Conservation (phyloP, 148 eudicot genomes). For the Chenopodium berlandieri region DNA sequence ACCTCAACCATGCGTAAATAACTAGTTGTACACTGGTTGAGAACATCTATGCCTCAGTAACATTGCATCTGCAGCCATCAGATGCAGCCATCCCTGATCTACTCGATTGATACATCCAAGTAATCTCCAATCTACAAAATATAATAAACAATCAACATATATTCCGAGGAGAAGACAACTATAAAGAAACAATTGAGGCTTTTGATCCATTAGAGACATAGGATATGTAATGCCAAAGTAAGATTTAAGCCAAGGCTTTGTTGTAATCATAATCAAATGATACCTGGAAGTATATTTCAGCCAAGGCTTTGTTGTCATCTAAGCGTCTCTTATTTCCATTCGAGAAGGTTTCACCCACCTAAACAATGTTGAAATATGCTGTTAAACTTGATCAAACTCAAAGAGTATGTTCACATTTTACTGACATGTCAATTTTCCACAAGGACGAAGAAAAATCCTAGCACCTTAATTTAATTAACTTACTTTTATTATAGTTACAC, state of each 20-base stretch:
- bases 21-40: constrained; percentile 4
- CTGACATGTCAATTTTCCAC: background rate
- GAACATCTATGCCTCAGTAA: background rate
- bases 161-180: background rate
- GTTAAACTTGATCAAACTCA: constrained; percentile 11
- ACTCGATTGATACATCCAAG: constrained; percentile 46
- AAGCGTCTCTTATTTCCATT: constrained; percentile 36
- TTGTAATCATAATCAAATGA: background rate
- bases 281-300: constrained; percentile 42
- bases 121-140: constrained; percentile 43
- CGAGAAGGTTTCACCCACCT: constrained; percentile 50
- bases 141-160: background rate
- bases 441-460: background rate
- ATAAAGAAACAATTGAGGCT: background rate
- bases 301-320: constrained; percentile 44
- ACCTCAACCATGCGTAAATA: background rate
- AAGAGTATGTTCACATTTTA: background rate
- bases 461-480: background rate
- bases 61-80: too few species aligned
- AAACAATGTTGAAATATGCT: background rate
- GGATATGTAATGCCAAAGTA: constrained; percentile 3
- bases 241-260: constrained; percentile 35
- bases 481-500: too few species aligned
- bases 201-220: background rate
- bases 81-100: constrained; percentile 11